These are phyloP conservation scores for Melocanna baccifera DNA, from an alignment of 176 grass and related monocot genomes.

Conservation along the genomic window DNA sequence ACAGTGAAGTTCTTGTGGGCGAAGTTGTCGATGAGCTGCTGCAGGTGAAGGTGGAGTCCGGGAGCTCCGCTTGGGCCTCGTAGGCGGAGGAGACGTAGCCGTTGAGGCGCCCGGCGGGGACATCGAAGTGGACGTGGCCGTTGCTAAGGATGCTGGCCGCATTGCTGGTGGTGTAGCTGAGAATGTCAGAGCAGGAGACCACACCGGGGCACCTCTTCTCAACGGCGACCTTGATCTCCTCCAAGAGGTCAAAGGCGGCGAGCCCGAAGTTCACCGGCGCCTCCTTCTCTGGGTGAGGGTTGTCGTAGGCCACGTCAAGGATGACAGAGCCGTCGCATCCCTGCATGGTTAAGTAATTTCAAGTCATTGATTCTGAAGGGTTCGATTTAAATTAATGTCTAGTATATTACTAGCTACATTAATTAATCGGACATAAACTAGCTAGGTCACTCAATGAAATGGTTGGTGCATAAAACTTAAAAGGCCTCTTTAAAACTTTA, in stretches of 20 bases:
- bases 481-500: no score
- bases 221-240: conserved; percentile 47
- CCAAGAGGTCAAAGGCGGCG: conserved; percentile 50
- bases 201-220: conserved; percentile 47
- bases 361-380: not conserved
- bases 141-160: conserved; percentile 44
- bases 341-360: not conserved
- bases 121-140: conserved; percentile 38
- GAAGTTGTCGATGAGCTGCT: conserved; percentile 36
- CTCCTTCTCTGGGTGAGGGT: conserved; percentile 52
- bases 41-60: conserved; percentile 27
- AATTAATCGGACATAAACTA: not conserved
- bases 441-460: not conserved
- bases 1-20: conserved; percentile 45
- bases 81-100: conserved; percentile 40
- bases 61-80: conserved; percentile 51
- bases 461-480: not conserved
- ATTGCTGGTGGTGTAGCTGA: conserved; percentile 53
- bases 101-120: conserved; percentile 57
- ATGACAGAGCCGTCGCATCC: conserved; percentile 63
- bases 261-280: conserved; percentile 47
- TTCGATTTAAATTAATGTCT: not conserved
- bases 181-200: conserved; percentile 68
- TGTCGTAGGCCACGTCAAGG: conserved; percentile 22
- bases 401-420: not conserved